Evolutionary conservation across 225 moss, liverwort and hornwort species (phyloP).

Genomic region (Sphagnum contortum): DNA sequence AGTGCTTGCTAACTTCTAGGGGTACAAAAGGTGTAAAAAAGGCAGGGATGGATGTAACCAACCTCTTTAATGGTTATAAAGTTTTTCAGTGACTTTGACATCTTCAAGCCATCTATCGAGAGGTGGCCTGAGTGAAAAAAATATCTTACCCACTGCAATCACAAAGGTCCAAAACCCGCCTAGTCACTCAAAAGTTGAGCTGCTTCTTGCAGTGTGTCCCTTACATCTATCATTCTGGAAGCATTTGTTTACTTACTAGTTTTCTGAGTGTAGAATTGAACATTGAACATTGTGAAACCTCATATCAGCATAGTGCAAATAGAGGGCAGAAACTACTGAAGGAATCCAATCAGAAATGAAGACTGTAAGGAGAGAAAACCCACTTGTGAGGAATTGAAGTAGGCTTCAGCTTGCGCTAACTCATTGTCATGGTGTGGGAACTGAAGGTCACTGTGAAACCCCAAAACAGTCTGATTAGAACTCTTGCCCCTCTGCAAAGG

Average conservation of each 20-base stretch:
- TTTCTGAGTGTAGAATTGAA: too few species aligned
- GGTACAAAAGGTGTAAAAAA: background rate
- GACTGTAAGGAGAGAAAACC: background rate
- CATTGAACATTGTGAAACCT: too few species aligned
- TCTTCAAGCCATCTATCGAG: conserved; percentile 88
- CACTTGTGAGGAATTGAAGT: conserved; percentile 68
- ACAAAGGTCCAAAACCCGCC: conserved; percentile 6
- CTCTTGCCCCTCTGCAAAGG: background rate
- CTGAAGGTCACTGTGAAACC: conserved; percentile 62
- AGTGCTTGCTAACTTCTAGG: too few species aligned
- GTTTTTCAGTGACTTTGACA: conserved; percentile 98
- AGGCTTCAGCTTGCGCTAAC: conserved; percentile 90
- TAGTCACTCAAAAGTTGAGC: background rate
- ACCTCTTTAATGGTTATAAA: conserved; percentile 94
- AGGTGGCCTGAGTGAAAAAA: conserved; percentile 96
- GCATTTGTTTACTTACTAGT: too few species aligned
- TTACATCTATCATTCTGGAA: too few species aligned
- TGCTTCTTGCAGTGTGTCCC: too few species aligned
- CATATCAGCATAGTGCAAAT: too few species aligned
- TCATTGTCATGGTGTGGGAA: conserved; percentile 98
- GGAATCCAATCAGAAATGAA: background rate
- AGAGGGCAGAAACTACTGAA: too few species aligned
- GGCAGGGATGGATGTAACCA: conserved; percentile 7
- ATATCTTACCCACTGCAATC: conserved; percentile 89
- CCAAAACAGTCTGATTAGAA: background rate